Base-by-base conservation (phyloP, 2,329 filamentous ascomycete species). In the Cadophora sp. region DNA sequence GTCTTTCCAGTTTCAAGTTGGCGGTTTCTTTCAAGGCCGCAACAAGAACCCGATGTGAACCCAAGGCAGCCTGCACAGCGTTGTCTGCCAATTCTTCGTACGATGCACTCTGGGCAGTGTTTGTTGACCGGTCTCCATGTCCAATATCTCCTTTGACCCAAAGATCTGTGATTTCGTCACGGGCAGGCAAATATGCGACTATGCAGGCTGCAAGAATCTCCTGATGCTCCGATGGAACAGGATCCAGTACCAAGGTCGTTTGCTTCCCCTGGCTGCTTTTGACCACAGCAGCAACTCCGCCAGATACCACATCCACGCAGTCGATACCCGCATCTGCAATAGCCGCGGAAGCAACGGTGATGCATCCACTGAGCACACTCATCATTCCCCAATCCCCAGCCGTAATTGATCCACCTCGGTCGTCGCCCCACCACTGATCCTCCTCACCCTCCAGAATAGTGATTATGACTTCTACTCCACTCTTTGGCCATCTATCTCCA, bases 401-500 rank as follows among this genome's bases (percentile, higher is more conserved):
- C 58, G 83, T 73, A 80, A 81, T 58, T 79, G 79, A 78, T 79
- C 86, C 78, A 67, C 80, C 83, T 9, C 79, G 77, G 24, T 81
- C 81, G 77, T 88, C 85, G 4, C 85, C 88, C 85, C 86, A 88
- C 84, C 87, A 89, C 43, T 84, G 83, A 75, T 95, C 91, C 78
- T 97, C 93, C 77, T 98, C 96, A 3, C 93, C 95, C 81, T 99
- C 96, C 22, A 99, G 84, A 60, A 99, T 89, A 0, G 94, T 97
- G 60, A 99, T 89, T 22, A 97, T 91, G 50, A 99, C 90, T 78
- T 99, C 96, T n/a, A 97, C 90, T 55, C 93, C 94, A 79, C 93
- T 97, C 84, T 99, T 99, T n/a, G 96, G 96, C 93, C 95, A 99
- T 67, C 95, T 86, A 78, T 97, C 94, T 16, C 93, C 94, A 76